phyloP scores from a whole-genome alignment of 2,329 filamentous ascomycete species.

The Colletotrichum horii region DNA sequence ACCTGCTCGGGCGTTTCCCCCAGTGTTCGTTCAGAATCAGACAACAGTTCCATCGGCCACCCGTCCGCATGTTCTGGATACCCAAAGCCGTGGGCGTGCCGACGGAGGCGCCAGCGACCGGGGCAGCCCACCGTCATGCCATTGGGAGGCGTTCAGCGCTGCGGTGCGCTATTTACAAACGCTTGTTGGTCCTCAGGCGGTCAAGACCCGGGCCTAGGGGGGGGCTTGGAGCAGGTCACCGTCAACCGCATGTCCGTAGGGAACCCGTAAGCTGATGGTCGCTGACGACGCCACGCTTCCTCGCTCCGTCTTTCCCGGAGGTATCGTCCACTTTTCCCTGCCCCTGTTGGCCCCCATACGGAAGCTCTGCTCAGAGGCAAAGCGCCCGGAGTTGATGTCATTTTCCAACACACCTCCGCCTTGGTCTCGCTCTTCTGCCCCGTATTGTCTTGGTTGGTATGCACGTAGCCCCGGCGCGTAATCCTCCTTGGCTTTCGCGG shows the following conservation, averaged over 20 bases:
- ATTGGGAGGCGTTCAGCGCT: not conserved
- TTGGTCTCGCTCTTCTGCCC: constrained; percentile 3
- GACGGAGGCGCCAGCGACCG: not conserved
- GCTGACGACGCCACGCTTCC: constrained; percentile 12
- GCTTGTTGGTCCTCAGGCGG: not conserved
- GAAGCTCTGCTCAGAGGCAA: constrained; percentile 8
- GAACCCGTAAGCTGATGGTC: constrained; percentile 5
- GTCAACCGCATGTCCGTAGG: not conserved
- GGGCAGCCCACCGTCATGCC: not conserved
- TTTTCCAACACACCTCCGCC: constrained; percentile 20
- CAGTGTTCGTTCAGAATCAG: not conserved
- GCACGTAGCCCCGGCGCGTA: not conserved
- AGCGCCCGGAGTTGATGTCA: constrained; percentile 18
- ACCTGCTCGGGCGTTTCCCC: not conserved
- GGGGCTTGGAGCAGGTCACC: not conserved
- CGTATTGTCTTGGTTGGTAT: constrained; percentile 8
- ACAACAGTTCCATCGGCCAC: not conserved
- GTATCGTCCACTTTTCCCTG: constrained; percentile 9
- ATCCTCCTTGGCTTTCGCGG: not conserved
- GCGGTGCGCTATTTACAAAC: constrained; percentile 11
- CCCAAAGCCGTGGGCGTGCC: not conserved
- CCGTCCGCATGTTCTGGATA: not conserved
- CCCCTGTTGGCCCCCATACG: constrained; percentile 9
- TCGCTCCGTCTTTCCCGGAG: constrained; percentile 15
- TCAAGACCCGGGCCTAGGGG: not conserved